Evolutionary conservation across 2,329 filamentous ascomycete species (phyloP).

Genomic region (Stagonosporopsis cucurbitacearum): DNA sequence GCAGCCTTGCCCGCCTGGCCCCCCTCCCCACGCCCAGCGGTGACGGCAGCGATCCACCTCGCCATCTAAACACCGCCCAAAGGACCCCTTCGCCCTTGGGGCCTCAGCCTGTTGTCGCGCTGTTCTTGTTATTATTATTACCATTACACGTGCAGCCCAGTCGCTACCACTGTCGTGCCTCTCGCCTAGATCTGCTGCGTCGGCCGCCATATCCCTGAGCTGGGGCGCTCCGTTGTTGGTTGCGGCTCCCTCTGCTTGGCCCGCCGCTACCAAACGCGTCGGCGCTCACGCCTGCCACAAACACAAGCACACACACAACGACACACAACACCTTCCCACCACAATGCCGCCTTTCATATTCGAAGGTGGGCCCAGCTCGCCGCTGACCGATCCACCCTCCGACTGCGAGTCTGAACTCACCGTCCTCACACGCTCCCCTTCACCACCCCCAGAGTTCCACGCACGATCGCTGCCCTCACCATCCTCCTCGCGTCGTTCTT

Average conservation of each 20-base stretch:
- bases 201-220: constrained; percentile 17
- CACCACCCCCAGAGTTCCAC: constrained; percentile 42
- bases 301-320: constrained; percentile 15
- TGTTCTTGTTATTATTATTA: neutral
- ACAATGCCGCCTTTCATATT: constrained; percentile 38
- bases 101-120: neutral
- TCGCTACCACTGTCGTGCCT: constrained; percentile 1
- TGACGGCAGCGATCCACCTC: constrained; percentile 30
- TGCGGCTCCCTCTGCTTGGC: constrained; percentile 19
- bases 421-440: constrained; percentile 38
- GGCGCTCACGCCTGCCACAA: constrained; percentile 8
- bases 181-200: constrained; percentile 6
- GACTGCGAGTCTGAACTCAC: constrained; percentile 46
- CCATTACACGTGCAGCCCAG: constrained; percentile 4
- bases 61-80: constrained; percentile 1
- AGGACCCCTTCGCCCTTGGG: neutral
- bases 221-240: constrained; percentile 15
- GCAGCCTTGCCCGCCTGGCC: constrained; percentile 27
- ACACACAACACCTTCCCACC: constrained; percentile 17
- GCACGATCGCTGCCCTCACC: constrained; percentile 45
- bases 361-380: constrained; percentile 44
- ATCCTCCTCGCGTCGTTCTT: constrained; percentile 55
- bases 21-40: constrained; percentile 20
- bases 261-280: constrained; percentile 24
- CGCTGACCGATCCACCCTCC: constrained; percentile 48